Conservation (phyloP, 2,329 filamentous ascomycete species). For the Penicillium sp. region DNA sequence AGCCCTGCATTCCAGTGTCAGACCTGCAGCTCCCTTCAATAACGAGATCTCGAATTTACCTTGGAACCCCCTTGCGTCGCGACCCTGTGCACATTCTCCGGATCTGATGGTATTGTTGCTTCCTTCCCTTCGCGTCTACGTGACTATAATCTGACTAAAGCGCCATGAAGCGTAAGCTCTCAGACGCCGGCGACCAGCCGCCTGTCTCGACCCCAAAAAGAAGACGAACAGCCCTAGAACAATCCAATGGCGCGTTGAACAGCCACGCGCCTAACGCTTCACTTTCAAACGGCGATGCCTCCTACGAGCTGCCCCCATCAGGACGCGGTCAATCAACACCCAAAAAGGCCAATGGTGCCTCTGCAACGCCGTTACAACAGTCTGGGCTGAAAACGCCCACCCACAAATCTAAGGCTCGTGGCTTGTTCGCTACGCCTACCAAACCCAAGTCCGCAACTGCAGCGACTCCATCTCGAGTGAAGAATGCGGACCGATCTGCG, state of each 20-base stretch:
- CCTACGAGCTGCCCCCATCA: constrained; percentile 24
- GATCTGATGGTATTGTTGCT: constrained; percentile 33
- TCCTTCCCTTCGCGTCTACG: constrained; percentile 19
- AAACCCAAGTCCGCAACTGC: constrained; percentile 27
- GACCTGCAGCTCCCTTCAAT: constrained; percentile 2
- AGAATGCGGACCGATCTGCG: constrained; percentile 79
- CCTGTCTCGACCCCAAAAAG: constrained; percentile 40
- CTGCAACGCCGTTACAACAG: constrained; percentile 30
- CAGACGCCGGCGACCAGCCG: constrained; percentile 33
- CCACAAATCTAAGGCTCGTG: constrained; percentile 34
- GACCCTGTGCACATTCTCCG: constrained; percentile 25
- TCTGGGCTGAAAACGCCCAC: constrained; percentile 38
- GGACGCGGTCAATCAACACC: constrained; percentile 30
- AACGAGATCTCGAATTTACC: constrained; percentile 4
- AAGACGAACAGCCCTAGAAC: constrained; percentile 25
- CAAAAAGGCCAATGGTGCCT: constrained; percentile 27
- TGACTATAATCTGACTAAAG: constrained; percentile 14
- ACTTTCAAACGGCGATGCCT: constrained; percentile 17
- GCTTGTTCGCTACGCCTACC: constrained; percentile 41
- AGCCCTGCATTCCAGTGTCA: constrained; percentile 7
- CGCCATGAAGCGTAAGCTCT: constrained; percentile 43
- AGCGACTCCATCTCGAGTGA: constrained; percentile 61
- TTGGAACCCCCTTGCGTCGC: constrained; percentile 25
- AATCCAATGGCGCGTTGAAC: constrained; percentile 27
- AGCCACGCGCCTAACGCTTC: constrained; percentile 17